Evolutionary conservation across 2,329 filamentous ascomycete genomes (phyloP).

Genomic region (Aspergillus terreus): DNA sequence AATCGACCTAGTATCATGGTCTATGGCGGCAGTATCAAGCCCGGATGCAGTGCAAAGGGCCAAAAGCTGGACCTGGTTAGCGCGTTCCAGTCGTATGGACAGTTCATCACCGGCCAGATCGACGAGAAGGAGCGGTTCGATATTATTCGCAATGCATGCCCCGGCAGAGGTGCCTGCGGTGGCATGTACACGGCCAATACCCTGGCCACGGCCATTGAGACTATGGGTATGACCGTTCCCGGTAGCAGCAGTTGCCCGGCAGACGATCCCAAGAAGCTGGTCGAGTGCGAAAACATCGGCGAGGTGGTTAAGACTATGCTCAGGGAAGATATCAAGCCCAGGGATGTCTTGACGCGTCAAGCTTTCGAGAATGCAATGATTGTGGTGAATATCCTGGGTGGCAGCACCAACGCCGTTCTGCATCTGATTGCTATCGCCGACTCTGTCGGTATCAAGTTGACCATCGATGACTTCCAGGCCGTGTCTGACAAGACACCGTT

Average conservation of each 20-base stretch:
- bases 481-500: no score
- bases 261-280: slow-evolving; percentile 62
- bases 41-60: no score
- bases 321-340: slow-evolving; percentile 67
- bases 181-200: no score
- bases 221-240: no score
- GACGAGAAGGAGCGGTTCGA: slow-evolving; percentile 11
- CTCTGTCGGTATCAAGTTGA: slow-evolving; percentile 70
- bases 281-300: slow-evolving; percentile 67
- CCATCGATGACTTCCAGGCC: slow-evolving; percentile 59
- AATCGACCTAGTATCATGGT: slow-evolving; percentile 57
- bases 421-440: slow-evolving; percentile 78
- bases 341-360: slow-evolving; percentile 15
- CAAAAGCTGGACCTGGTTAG: slow-evolving; percentile 66
- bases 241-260: slow-evolving; percentile 63
- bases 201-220: no score
- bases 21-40: no score
- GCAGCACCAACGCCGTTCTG: slow-evolving; percentile 76
- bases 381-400: slow-evolving; percentile 57
- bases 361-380: no score
- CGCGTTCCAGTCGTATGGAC: slow-evolving; percentile 91
- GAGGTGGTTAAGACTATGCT: slow-evolving; percentile 67
- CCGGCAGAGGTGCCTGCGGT: no score
- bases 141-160: slow-evolving; percentile 9
- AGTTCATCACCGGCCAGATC: slow-evolving; percentile 59